phyloP scores from a whole-genome alignment of 2,329 filamentous ascomycete species.

The Penicillium sp. region DNA sequence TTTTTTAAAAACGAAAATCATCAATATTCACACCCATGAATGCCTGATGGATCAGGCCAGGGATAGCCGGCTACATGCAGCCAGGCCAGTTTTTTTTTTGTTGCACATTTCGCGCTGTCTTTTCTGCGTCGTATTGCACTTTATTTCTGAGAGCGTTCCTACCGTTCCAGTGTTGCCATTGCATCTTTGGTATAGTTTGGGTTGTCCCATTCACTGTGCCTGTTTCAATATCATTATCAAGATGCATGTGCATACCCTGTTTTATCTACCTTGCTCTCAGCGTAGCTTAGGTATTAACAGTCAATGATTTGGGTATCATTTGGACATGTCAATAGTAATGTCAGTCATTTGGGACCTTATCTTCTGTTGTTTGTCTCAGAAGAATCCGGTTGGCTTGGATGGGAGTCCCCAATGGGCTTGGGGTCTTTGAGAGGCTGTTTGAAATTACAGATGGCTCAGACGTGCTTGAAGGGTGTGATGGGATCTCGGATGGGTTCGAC shows the following conservation, averaged over 20 bases:
- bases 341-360: neutral
- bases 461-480: too few species aligned
- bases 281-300: neutral
- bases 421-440: too few species aligned
- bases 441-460: too few species aligned
- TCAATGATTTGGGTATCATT: neutral
- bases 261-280: neutral
- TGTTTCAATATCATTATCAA: neutral
- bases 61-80: neutral
- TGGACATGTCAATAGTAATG: neutral
- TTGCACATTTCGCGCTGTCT: neutral
- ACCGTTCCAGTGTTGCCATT: neutral
- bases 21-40: neutral
- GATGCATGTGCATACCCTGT: neutral
- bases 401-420: too few species aligned
- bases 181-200: neutral
- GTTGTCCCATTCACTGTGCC: neutral
- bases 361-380: neutral
- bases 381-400: too few species aligned
- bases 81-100: neutral
- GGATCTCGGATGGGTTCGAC: too few species aligned
- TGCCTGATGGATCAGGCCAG: neutral
- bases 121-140: neutral
- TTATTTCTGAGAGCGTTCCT: neutral
- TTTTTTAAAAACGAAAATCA: too few species aligned